Evolutionary conservation across 176 grass and related monocot genomes (phyloP), one percentile per base, ranked within the genome.

Genomic region (Musa beccarii): DNA sequence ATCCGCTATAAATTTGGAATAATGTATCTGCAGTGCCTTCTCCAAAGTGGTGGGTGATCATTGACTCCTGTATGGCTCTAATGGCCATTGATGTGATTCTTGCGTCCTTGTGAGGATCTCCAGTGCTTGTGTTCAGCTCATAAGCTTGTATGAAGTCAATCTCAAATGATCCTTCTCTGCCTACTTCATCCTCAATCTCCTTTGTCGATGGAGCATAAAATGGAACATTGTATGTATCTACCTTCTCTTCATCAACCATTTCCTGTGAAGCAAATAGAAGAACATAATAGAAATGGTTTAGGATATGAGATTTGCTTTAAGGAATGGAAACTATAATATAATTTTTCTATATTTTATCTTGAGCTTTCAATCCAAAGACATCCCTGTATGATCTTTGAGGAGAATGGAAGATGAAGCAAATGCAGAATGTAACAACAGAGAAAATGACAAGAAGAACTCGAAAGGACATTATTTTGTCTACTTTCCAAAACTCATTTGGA

Each of bases 21-120:
- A 95, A 81, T 64, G 73, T 69, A 72, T 95, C 96, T 9, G 92
- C 84, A 71, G 89, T 83, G 29, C 84, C 81, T 8, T 73, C 54
- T 3, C 91, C 96, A 83, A 99, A 99, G 75, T 95, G 91, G 84
- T 99, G 88, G 80, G 79, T 82, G 22, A 99, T 88, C 89, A 99
- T 99, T 3, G 96, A 89, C 79, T 95, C 91, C 76, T 99, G 96
- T 69, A 99, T 92, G 16, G 96, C 89, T 71, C 96, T 87, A 75
- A 99, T 88, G 11, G 89, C 84, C 96, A 88, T 88, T 10, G 96
- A 87, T 73, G 89, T 82, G 73, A 88, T 85, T 52, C 66, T 79
- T 68, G 86, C 91, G 73, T 99, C 96, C 85, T 86, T 81, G 80
- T 85, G 84, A 17, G 91, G 90, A 79, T 99, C 83, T 70, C 89